Evolutionary conservation across 257 asterid species (phyloP).

Genomic region (Linderniella brevidens): DNA sequence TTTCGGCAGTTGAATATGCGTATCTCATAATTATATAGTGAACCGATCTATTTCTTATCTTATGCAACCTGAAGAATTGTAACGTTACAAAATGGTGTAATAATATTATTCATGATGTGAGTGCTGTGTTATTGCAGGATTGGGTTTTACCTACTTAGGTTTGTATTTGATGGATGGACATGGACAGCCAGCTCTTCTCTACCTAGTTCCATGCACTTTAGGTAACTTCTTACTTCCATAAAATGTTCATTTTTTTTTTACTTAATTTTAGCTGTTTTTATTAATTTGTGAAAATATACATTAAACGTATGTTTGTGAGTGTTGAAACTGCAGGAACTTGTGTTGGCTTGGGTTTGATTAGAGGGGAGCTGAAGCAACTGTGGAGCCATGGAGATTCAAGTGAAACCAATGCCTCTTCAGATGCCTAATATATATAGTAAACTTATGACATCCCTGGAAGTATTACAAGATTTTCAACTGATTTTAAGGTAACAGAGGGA

Average conservation of each 20-base stretch:
- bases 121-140: constrained; percentile 38
- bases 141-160: constrained; percentile 25
- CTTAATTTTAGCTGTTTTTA: neutral
- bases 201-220: constrained; percentile 46
- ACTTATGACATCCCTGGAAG: too few species aligned
- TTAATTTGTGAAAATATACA: neutral
- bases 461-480: too few species aligned
- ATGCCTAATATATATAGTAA: too few species aligned
- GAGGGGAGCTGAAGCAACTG: constrained; percentile 27
- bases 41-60: too few species aligned
- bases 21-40: too few species aligned
- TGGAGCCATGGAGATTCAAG: constrained; percentile 20
- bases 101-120: too few species aligned
- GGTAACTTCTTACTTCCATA: constrained; percentile 16
- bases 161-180: constrained; percentile 42
- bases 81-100: too few species aligned
- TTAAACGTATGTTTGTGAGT: too few species aligned
- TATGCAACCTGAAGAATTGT: too few species aligned
- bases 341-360: constrained; percentile 21
- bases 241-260: neutral
- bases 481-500: too few species aligned
- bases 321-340: constrained; percentile 15
- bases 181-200: constrained; percentile 53
- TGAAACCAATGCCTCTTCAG: constrained; percentile 5
- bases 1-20: too few species aligned